Evolutionary conservation across 495 filamentous ascomycete species (phyloP), one percentile per base, ranked within the genome.

Genomic region (Penicillium desertorum): DNA sequence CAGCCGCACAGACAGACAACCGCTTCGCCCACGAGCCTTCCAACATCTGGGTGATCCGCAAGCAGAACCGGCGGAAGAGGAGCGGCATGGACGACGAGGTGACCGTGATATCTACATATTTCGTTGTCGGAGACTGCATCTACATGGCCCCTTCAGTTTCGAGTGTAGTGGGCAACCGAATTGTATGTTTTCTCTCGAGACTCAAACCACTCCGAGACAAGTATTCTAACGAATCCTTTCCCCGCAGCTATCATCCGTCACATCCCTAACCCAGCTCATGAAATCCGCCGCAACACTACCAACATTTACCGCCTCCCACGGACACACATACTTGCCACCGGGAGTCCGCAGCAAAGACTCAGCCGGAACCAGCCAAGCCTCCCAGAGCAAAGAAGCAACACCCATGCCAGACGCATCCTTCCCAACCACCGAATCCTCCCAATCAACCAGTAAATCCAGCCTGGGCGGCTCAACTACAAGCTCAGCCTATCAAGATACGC

Each of bases 41-140:
- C 17, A 90, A 91, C 20, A 81, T 96, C 20, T 98, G 91, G 91
- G 88, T 96, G 2, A 90, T 98, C 55, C 86, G 91, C 62, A 96
- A 96, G 77, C 94, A 98, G 71, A 84, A 81, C 20, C 79, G 92
- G 45, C 80, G 83, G 46, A 83, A 83, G 77, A 56, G 78, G 68
- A 59, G 74, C 68, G 60, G 81, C 56, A 53, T 81, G 42, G 86
- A 89, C 54, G 84, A 88, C 58, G 85, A 91, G 63, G 77, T 96
- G 14, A 82, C 74, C 5, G 81, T 95, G 12, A 77, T 91, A 19
- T 81, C 82, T n/a, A 84, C 86, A 2, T 97, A 93, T 64, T 98
- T 89, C 63, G 79, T 96, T 11, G 80, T 93, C 3, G 90, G 89
- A 2, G 89, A 90, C 63, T 88, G 89, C 60, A 85, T 97, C 43